These are phyloP conservation scores for Verticillium klebahnii DNA, from an alignment of 2,329 filamentous ascomycete species.

Conservation along the genomic window DNA sequence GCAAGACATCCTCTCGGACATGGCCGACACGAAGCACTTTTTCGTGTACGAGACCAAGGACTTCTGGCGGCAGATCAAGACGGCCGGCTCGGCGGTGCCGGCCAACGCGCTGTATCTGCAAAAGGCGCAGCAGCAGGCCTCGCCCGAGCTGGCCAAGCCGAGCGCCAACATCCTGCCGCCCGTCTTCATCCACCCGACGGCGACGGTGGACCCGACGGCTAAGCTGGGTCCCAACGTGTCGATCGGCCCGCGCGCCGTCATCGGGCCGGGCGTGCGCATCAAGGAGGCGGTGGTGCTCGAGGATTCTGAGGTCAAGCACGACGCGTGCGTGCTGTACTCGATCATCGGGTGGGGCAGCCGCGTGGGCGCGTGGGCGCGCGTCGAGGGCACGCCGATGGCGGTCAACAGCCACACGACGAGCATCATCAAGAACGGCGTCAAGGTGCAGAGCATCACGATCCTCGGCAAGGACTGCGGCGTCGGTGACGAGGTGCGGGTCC, in stretches of 20 bases:
- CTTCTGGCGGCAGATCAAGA: conserved; percentile 99
- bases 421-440: conserved; percentile 95
- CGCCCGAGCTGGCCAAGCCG: conserved; percentile 75
- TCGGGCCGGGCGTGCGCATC: conserved; percentile 84
- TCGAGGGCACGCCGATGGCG: conserved; percentile 89
- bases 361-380: conserved; percentile 95
- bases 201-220: conserved; percentile 85
- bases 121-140: conserved; percentile 81
- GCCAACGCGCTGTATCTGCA: conserved; percentile 96
- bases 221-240: conserved; percentile 97
- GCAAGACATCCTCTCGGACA: conserved; percentile 92
- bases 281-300: conserved; percentile 97
- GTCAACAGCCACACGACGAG: conserved; percentile 86
- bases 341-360: conserved; percentile 97
- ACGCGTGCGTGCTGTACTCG: conserved; percentile 89
- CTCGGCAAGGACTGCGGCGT: conserved; percentile 94
- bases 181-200: conserved; percentile 92
- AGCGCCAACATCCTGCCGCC: conserved; percentile 86
- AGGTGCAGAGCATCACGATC: conserved; percentile 98
- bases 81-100: conserved; percentile 91
- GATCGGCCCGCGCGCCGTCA: conserved; percentile 79
- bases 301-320: conserved; percentile 93
- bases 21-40: conserved; percentile 96
- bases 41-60: conserved; percentile 98
- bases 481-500: conserved; percentile 88